These are phyloP conservation scores for Xylariaceae sp. DNA, from an alignment of 2,329 filamentous ascomycete genomes.

Conservation along the genomic window DNA sequence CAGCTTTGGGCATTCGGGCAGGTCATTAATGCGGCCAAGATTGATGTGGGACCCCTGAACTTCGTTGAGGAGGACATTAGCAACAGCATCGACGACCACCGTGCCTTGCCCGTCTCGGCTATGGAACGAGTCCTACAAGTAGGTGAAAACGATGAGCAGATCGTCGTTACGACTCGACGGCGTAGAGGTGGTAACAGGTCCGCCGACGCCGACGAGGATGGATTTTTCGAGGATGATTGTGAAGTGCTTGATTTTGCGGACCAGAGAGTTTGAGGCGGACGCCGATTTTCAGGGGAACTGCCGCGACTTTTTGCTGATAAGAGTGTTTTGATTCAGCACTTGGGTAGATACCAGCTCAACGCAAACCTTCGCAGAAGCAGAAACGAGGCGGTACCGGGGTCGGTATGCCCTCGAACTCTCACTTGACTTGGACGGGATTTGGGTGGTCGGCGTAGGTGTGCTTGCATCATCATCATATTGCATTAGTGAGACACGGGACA, in stretches of 20 bases:
- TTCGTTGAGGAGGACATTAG: slow-evolving; percentile 57
- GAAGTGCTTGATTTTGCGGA: slow-evolving; percentile 88
- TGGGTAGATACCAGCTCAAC: background rate
- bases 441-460: slow-evolving; percentile 30
- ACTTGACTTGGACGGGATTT: slow-evolving; percentile 15
- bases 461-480: slow-evolving; percentile 27
- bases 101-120: slow-evolving; percentile 63
- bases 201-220: slow-evolving; percentile 63
- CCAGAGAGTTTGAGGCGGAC: slow-evolving; percentile 55
- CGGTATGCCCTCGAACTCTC: background rate
- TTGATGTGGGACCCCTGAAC: slow-evolving; percentile 54
- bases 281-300: background rate
- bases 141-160: slow-evolving; percentile 69
- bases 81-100: slow-evolving; percentile 55
- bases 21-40: slow-evolving; percentile 50
- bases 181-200: slow-evolving; percentile 60
- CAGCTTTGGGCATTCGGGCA: slow-evolving; percentile 64
- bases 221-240: slow-evolving; percentile 91
- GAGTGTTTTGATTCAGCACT: background rate
- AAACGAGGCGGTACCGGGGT: background rate
- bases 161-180: slow-evolving; percentile 79
- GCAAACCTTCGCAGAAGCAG: background rate
- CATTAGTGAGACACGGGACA: slow-evolving; percentile 27
- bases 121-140: slow-evolving; percentile 66
- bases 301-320: background rate